Evolutionary conservation across 306 rosid genomes (phyloP), one percentile per base, ranked within the genome.

Genomic region (Canavalia gladiata): DNA sequence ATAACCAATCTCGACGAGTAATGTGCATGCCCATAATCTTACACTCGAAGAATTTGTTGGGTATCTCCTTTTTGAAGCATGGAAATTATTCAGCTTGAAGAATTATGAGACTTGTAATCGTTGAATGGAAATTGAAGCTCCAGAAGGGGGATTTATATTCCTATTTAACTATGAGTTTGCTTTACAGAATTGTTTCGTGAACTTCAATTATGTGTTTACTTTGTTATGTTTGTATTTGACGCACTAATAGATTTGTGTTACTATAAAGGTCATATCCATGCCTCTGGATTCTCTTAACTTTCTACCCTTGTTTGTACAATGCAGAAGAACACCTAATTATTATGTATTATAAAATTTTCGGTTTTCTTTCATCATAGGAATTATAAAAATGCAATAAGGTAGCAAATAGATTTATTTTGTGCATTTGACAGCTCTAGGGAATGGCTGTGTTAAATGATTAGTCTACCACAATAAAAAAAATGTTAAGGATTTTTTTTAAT

Each of bases 121-220:
- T 42, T n/a, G 10, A 74, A 84, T 41, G 57, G 77, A 70, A 81
- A 79, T 57, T 49, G 76, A 63, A 77, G 64, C 55, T 57, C 77
- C 43, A 8, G 39, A 37, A 55, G 43, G 31, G 42, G 52, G 35
- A 55, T 50, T 52, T 83, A 34, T 72, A 57, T 63, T 72, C 75
- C 39, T 54, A n/a, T 41, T 28, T 51, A 64, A 45, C 46, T 68
- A 11, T 49, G 60, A 46, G 59, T 83, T 76, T 62, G 79, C 46
- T 81, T 81, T 72, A 12, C 25, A 46, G 76, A 50, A 35, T 3
- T 64, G 47, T 72, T 30, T 39, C 75, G 60, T 68, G 70, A 65
- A 56, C 11, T 39, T 55, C 67, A 79, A 59, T 54, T 60, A 51
- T 83, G 81, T 55, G 82, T 82, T 67, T 74, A 18, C 51, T 73